Evolutionary conservation across 2,329 filamentous ascomycete genomes (phyloP).

Genomic region (Grosmannia clavigera): DNA sequence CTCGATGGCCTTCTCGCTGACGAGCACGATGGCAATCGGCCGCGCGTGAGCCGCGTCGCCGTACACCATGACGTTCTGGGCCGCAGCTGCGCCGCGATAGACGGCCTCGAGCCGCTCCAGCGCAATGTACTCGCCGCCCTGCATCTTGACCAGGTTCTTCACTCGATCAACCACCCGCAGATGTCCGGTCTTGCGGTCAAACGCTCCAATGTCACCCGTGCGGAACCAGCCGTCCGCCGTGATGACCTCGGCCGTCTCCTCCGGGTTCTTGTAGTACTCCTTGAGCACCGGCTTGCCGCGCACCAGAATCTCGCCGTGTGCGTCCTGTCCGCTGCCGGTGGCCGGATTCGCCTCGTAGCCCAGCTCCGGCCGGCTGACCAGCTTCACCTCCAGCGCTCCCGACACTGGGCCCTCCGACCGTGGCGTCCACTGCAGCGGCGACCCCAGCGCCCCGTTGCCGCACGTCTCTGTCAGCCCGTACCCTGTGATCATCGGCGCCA

Average conservation of each 20-base stretch:
- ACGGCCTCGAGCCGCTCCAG: slow-evolving; percentile 90
- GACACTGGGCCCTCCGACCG: slow-evolving; percentile 67
- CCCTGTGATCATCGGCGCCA: slow-evolving; percentile 87
- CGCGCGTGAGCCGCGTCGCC: slow-evolving; percentile 63
- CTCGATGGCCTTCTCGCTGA: slow-evolving; percentile 50
- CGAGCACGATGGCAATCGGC: slow-evolving; percentile 69
- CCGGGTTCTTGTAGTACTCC: slow-evolving; percentile 73
- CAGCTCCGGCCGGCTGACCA: slow-evolving; percentile 82
- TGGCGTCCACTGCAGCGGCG: slow-evolving; percentile 74
- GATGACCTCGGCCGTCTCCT: slow-evolving; percentile 69
- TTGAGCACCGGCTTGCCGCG: slow-evolving; percentile 63
- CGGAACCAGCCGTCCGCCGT: slow-evolving; percentile 91
- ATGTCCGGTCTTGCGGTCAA: slow-evolving; percentile 59
- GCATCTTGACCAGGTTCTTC: slow-evolving; percentile 96
- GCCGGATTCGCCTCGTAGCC: slow-evolving; percentile 66
- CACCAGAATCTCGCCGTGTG: slow-evolving; percentile 89
- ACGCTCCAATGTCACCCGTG: slow-evolving; percentile 91
- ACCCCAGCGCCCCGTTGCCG: slow-evolving; percentile 70
- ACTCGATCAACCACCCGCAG: slow-evolving; percentile 85
- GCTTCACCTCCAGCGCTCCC: slow-evolving; percentile 71
- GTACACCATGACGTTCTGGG: slow-evolving; percentile 79
- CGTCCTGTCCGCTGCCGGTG: slow-evolving; percentile 59
- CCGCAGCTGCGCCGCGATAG: slow-evolving; percentile 68
- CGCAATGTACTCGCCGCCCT: slow-evolving; percentile 92
- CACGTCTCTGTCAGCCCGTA: slow-evolving; percentile 93